These are phyloP conservation scores for Alternaria burnsii DNA, from an alignment of 2,329 filamentous ascomycete species.

Conservation along the genomic window DNA sequence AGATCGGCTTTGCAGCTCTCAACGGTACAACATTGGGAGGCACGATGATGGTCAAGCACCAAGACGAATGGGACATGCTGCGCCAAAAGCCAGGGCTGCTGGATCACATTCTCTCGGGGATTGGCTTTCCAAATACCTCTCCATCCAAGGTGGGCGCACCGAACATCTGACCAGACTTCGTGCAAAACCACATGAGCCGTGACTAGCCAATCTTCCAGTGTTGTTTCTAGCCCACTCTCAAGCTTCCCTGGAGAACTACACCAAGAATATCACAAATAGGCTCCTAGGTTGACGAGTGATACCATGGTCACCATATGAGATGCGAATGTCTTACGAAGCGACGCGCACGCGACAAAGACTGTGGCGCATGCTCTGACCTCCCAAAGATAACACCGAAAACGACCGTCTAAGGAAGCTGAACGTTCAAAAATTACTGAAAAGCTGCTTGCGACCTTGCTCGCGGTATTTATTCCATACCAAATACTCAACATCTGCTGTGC, in stretches of 20 bases:
- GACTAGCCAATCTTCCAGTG: not conserved
- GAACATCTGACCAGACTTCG: conserved; percentile 5
- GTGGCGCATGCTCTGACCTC: conserved; percentile 5
- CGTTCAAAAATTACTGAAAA: not conserved
- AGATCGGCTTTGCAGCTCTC: conserved; percentile 57
- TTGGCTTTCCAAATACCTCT: conserved; percentile 42
- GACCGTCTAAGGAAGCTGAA: conserved; percentile 3
- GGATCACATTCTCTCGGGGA: conserved; percentile 53
- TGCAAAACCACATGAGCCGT: not conserved
- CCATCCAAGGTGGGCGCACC: conserved; percentile 2
- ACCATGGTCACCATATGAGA: conserved; percentile 1
- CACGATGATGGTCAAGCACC: conserved; percentile 66
- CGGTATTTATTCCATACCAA: not conserved
- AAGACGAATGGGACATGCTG: conserved; percentile 63
- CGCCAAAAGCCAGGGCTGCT: conserved; percentile 53
- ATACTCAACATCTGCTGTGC: not conserved
- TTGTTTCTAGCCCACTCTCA: not conserved
- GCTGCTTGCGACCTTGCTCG: not conserved
- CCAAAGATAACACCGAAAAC: not conserved
- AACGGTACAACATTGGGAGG: conserved; percentile 67
- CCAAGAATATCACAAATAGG: not conserved
- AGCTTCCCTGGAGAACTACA: not conserved
- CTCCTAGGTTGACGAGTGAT: not conserved
- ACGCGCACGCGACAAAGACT: conserved; percentile 11
- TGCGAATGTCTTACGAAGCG: conserved; percentile 7